Conservation (phyloP, 768 basidiomycete genomes). For the Gloeostereum incarnatum region DNA sequence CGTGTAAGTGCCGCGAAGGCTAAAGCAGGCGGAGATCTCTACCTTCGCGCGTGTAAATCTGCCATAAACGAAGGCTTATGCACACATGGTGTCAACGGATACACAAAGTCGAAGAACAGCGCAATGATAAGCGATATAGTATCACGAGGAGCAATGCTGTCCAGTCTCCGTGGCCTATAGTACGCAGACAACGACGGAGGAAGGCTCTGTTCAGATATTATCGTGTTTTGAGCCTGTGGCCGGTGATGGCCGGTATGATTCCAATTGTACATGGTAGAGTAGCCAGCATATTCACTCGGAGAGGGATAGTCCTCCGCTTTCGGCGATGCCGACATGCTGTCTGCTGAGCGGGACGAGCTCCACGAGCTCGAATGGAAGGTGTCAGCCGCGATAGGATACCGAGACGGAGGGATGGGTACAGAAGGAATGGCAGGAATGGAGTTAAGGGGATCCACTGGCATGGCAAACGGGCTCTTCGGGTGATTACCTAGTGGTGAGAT, state of each 20-base stretch:
- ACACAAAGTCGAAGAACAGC: conserved; percentile 91
- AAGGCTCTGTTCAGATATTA: conserved; percentile 35
- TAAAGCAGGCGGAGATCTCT: too few relatives aligned
- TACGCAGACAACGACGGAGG: conserved; percentile 68
- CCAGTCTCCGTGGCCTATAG: conserved; percentile 67
- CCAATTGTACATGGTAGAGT: conserved; percentile 64
- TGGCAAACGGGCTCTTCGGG: conserved; percentile 36
- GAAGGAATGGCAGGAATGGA: conserved; percentile 27
- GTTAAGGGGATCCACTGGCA: too few relatives aligned
- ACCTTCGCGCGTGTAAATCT: conserved; percentile 67
- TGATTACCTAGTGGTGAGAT: too few relatives aligned
- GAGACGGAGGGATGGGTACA: conserved; percentile 50
- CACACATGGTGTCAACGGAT: conserved; percentile 83
- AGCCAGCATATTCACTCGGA: conserved; percentile 45
- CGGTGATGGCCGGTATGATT: conserved; percentile 57
- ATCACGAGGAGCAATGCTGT: conserved; percentile 75
- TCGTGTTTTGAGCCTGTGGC: conserved; percentile 20
- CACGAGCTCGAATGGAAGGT: conserved; percentile 43
- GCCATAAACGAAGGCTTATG: conserved; percentile 91
- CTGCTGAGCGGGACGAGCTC: conserved; percentile 26
- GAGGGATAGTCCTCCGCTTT: conserved; percentile 37
- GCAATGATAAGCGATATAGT: conserved; percentile 76
- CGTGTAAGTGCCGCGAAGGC: too few relatives aligned
- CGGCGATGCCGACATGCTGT: conserved; percentile 23
- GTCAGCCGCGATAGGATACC: conserved; percentile 65